Evolutionary conservation across 257 asterid species (phyloP).

Genomic region (Forsythia suspensa): DNA sequence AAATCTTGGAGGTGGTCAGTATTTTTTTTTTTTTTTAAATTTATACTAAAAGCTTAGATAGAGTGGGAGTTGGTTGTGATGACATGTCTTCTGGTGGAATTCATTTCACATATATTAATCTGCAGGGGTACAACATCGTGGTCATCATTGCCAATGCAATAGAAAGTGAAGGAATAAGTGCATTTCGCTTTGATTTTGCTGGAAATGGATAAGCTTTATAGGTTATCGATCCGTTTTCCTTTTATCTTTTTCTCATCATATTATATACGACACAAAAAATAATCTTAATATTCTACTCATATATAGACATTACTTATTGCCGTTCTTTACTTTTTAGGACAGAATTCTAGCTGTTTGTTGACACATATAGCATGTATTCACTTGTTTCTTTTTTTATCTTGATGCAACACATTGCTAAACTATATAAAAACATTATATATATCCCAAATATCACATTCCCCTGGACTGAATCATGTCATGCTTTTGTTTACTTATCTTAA

Average conservation of each 20-base stretch:
- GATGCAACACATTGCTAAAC: background rate
- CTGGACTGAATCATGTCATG: background rate
- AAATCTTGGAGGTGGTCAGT: background rate
- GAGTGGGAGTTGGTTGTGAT: background rate
- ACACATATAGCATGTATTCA: background rate
- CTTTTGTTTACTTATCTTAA: background rate
- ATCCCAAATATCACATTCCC: background rate
- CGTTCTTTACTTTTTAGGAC: background rate
- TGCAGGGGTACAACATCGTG: constrained; percentile 32
- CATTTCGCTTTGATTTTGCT: constrained; percentile 41
- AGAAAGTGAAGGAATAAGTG: constrained; percentile 42
- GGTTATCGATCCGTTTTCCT: background rate
- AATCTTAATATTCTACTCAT: background rate
- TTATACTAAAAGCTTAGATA: background rate
- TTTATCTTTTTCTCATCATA: background rate
- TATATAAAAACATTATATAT: background rate
- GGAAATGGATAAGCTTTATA: constrained; percentile 43
- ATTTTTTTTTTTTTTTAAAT: background rate
- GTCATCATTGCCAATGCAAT: constrained; percentile 34
- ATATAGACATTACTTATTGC: background rate
- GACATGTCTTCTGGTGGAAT: background rate
- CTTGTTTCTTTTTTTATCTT: background rate
- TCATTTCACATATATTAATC: constrained; percentile 3
- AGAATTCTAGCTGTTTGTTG: background rate
- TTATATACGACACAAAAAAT: background rate